These are phyloP conservation scores for Gremmenia infestans DNA, from an alignment of 2,329 filamentous ascomycete species.

Conservation along the genomic window DNA sequence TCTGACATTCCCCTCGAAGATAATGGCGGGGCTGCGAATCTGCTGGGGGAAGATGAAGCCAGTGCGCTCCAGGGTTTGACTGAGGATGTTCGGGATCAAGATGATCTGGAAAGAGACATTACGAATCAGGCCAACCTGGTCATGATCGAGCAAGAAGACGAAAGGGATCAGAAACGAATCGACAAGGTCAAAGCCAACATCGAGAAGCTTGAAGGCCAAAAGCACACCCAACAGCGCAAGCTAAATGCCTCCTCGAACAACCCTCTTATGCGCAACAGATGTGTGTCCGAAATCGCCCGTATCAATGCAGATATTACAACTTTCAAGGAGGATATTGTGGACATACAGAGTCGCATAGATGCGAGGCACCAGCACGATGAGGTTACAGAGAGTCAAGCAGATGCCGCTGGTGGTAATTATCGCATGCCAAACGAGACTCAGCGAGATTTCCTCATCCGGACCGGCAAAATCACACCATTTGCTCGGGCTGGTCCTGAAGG, in stretches of 20 bases:
- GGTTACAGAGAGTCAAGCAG: slow-evolving; percentile 38
- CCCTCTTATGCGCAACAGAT: slow-evolving; percentile 42
- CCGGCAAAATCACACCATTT: slow-evolving; percentile 96
- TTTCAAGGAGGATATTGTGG: slow-evolving; percentile 66
- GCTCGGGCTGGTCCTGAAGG: slow-evolving; percentile 37
- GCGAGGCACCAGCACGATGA: slow-evolving; percentile 58
- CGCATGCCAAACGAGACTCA: slow-evolving; percentile 75
- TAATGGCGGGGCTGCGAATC: slow-evolving; percentile 3
- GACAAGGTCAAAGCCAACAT: slow-evolving; percentile 50
- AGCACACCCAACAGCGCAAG: slow-evolving; percentile 53
- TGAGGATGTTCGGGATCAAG: slow-evolving; percentile 73
- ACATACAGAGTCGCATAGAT: slow-evolving; percentile 77
- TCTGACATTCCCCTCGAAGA: slow-evolving; percentile 19
- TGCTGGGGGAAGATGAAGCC: slow-evolving; percentile 26
- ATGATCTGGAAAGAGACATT: slow-evolving; percentile 87
- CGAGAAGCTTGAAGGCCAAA: slow-evolving; percentile 59
- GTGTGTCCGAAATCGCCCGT: slow-evolving; percentile 34
- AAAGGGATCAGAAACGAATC: slow-evolving; percentile 58
- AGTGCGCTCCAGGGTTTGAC: slow-evolving; percentile 53
- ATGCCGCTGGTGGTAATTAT: slow-evolving; percentile 46
- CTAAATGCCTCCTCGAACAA: slow-evolving; percentile 48
- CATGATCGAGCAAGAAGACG: slow-evolving; percentile 57
- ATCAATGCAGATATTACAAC: slow-evolving; percentile 32
- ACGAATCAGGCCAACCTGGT: slow-evolving; percentile 55
- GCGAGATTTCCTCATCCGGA: slow-evolving; percentile 86